A percentile compares a stretch with the other conserved stretches of the same genome.
Conservation (phyloP, 352 stramenopile species). For the Lagenidium sp. region DNA sequence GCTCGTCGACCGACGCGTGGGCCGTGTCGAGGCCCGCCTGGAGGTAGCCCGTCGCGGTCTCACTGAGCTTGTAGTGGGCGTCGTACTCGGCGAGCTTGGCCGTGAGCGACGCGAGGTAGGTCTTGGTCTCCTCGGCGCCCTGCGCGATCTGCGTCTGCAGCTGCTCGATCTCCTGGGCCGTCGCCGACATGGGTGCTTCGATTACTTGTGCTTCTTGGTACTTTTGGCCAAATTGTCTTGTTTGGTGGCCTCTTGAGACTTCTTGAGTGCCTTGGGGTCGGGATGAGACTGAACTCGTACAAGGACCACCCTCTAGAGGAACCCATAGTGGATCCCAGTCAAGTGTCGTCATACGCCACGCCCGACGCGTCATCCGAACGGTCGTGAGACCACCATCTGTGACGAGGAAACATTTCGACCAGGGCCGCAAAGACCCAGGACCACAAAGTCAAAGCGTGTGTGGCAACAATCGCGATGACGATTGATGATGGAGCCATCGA, state of each 20-base stretch:
- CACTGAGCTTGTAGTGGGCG: constrained; percentile 55
- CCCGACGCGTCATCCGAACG: not conserved
- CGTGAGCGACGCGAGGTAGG: constrained; percentile 39
- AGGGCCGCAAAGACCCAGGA: too few relatives aligned
- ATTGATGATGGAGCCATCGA: too few relatives aligned
- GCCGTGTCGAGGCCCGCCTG: constrained; percentile 52
- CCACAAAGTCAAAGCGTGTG: too few relatives aligned
- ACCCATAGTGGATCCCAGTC: not conserved
- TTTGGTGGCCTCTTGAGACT: not conserved
- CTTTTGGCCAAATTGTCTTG: not conserved
- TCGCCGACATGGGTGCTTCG: constrained; percentile 3
- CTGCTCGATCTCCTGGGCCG: constrained; percentile 35
- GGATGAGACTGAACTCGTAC: not conserved
- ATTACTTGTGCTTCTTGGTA: constrained; percentile 5
- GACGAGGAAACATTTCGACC: too few relatives aligned
- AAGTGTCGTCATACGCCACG: not conserved
- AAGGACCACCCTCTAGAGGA: not conserved
- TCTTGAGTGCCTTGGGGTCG: constrained; percentile 2
- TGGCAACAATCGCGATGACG: too few relatives aligned
- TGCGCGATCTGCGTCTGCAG: constrained; percentile 63
- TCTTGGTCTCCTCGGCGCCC: constrained; percentile 65
- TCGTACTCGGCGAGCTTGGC: constrained; percentile 39
- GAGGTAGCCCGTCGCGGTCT: constrained; percentile 60
- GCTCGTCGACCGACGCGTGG: constrained; percentile 65
- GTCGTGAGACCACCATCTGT: too few relatives aligned